Evolutionary conservation across 1,284 basidiomycete genomes (phyloP).

Genomic region (Microbotryum silenes-acaulis): DNA sequence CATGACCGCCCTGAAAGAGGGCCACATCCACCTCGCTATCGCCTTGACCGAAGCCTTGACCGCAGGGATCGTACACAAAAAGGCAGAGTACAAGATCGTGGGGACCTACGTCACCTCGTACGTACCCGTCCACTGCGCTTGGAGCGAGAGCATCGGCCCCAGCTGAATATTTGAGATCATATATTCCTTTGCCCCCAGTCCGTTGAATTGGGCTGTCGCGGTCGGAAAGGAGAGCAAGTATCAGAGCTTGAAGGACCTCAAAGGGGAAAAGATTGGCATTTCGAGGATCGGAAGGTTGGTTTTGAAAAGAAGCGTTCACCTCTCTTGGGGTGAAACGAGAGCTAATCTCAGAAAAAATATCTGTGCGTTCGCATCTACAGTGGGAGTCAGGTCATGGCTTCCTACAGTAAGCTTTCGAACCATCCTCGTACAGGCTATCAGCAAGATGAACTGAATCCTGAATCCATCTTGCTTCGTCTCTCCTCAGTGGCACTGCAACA

Average conservation of each 20-base stretch:
- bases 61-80: slow-evolving; percentile 83
- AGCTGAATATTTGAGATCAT: no score
- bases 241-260: slow-evolving; percentile 64
- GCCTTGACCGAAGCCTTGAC: slow-evolving; percentile 91
- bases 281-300: slow-evolving; percentile 71
- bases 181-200: no score
- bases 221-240: slow-evolving; percentile 71
- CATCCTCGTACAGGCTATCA: no score
- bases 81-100: slow-evolving; percentile 77
- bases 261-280: slow-evolving; percentile 78
- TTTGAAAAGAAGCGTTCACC: no score
- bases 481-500: slow-evolving; percentile 64
- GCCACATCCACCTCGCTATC: slow-evolving; percentile 79
- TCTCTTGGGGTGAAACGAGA: not conserved
- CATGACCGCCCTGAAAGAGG: slow-evolving; percentile 68
- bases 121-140: slow-evolving; percentile 23
- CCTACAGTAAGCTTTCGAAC: slow-evolving; percentile 49
- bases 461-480: not conserved
- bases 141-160: no score
- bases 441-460: no score
- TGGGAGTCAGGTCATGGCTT: slow-evolving; percentile 89
- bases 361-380: slow-evolving; percentile 40
- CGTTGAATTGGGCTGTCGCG: slow-evolving; percentile 51
- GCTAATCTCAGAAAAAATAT: not conserved
- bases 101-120: slow-evolving; percentile 87